Conservation (phyloP, 805 yeast species). For the Wickerhamomyces alni region DNA sequence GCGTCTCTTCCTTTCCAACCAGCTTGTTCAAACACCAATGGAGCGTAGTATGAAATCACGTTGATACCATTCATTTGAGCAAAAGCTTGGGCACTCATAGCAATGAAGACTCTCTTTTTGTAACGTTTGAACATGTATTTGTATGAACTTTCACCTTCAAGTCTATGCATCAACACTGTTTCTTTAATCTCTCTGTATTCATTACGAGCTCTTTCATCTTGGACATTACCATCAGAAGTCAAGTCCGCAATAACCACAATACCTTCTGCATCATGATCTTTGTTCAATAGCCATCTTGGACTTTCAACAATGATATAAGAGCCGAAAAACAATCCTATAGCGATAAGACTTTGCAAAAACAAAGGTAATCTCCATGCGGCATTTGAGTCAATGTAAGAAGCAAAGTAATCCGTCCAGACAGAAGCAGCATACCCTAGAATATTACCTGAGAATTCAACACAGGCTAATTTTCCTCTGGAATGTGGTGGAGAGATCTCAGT, state of each 20-base stretch:
- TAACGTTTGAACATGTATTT: conserved; percentile 71
- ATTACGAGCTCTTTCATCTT: conserved; percentile 57
- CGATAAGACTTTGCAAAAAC: conserved; percentile 70
- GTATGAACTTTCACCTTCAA: conserved; percentile 77
- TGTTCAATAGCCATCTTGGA: conserved; percentile 85
- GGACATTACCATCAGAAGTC: conserved; percentile 71
- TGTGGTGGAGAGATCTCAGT: conserved; percentile 86
- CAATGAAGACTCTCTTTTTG: conserved; percentile 72
- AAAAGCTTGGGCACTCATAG: conserved; percentile 86
- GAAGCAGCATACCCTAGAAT: conserved; percentile 75
- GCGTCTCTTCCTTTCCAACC: conserved; percentile 92
- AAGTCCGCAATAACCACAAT: conserved; percentile 78
- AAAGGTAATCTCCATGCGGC: conserved; percentile 78
- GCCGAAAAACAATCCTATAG: conserved; percentile 61
- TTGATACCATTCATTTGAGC: conserved; percentile 94
- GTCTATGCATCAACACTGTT: conserved; percentile 63
- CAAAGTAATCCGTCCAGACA: conserved; percentile 82
- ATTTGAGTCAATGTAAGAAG: conserved; percentile 57
- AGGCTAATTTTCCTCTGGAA: conserved; percentile 78
- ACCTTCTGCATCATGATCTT: conserved; percentile 78
- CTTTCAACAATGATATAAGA: conserved; percentile 78
- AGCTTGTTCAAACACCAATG: conserved; percentile 88
- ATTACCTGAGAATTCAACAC: conserved; percentile 86
- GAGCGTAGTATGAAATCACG: conserved; percentile 89
- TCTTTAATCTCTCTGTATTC: conserved; percentile 83